Base-by-base conservation (phyloP, 768 basidiomycete species). In the Phylloporus sp. region DNA sequence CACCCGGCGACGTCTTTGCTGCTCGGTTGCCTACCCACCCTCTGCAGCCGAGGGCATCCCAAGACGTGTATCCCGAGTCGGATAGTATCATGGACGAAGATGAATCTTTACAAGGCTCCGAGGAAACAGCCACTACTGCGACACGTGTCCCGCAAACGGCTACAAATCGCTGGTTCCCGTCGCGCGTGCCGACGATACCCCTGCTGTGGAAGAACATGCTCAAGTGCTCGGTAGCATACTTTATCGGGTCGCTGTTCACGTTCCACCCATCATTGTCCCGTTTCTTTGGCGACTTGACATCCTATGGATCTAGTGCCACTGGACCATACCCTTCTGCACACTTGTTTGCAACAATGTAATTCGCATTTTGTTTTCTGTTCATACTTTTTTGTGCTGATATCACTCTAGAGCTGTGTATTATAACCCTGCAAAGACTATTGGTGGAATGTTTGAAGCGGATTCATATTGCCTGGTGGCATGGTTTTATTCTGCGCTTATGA, bases 221-320 rank as follows among this genome's bases (percentile, higher is more conserved):
- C 53, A 97, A 98, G 69, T 99, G 96, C 69, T 77, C 84, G 3
- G 71, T 97, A 15, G 88, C 94, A 0, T 99, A 99, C 66, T 81
- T 90, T 54, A 68, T 97, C 43, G 93, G 78, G 5, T 91, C 89
- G 0, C 72, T 97, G 10, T 99, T 98, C 75, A 99, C 96, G 2
- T 98, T 91, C 61, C 81, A 82, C 4, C 83, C 88, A 0, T 69
- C 72, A 21, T 73, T 99, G 11, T 83, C 92, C 9, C 72, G 73
- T 8, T 66, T 88, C 38, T 75, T 94, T 50, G 76, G 82, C 5
- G 79, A 82, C 59, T 54, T 84, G 51, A 70, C 79, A 7, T 71
- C 77, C 5, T 71, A 75, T 56, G 69, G 78, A 49, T 70, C 73
- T 9, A 71, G 72, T 14, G 60, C 58, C 5, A 65, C 66, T 15